These are phyloP conservation scores for Fusarium mangiferae DNA, from an alignment of 2,329 filamentous ascomycete genomes.

Conservation along the genomic window DNA sequence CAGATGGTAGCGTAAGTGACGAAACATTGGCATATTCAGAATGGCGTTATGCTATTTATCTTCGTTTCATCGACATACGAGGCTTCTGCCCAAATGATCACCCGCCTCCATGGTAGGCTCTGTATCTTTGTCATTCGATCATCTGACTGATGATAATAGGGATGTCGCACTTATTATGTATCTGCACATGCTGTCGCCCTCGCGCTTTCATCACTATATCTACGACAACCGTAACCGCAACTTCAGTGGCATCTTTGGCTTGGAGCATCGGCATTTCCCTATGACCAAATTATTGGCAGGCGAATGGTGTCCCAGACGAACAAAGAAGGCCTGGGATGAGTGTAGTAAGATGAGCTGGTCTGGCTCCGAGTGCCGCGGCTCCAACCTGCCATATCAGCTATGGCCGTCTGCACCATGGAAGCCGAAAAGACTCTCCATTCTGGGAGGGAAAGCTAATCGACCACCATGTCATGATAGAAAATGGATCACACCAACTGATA, in stretches of 20 bases:
- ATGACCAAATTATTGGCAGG: background rate
- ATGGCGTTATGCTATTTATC: constrained; percentile 7
- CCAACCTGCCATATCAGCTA: background rate
- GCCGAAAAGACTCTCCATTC: background rate
- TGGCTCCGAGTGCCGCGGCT: background rate
- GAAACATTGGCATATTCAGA: constrained; percentile 7
- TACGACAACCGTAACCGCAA: background rate
- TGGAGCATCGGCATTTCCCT: constrained; percentile 1
- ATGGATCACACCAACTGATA: background rate
- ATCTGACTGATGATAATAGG: background rate
- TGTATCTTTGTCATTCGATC: rapidly evolving
- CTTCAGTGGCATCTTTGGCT: background rate
- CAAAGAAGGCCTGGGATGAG: background rate
- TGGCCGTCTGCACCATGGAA: background rate
- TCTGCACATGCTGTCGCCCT: background rate
- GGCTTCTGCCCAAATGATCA: background rate
- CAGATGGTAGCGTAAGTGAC: background rate
- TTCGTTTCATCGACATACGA: background rate
- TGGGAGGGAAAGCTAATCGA: background rate
- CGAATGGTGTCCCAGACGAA: background rate
- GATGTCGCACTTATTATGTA: constrained; percentile 14
- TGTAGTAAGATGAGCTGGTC: background rate
- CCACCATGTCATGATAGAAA: background rate
- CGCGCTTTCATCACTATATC: background rate
- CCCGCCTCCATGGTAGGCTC: background rate